phyloP scores from a whole-genome alignment of 2,329 filamentous ascomycete species.

The Penicillium sp. region DNA sequence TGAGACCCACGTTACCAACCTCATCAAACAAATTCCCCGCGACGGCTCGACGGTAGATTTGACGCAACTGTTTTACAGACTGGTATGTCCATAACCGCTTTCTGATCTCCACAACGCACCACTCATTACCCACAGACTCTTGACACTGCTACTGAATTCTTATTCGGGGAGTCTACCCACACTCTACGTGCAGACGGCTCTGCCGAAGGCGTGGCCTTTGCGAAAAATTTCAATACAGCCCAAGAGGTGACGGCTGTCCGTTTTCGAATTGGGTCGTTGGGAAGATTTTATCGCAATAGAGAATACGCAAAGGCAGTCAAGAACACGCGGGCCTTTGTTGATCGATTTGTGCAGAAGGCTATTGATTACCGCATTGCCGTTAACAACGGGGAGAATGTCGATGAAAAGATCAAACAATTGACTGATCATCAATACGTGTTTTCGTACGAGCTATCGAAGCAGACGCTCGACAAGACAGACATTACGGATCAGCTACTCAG shows the following conservation, averaged over 20 bases:
- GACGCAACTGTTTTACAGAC: conserved; percentile 26
- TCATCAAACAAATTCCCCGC: conserved; percentile 24
- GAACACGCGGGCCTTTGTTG: conserved; percentile 31
- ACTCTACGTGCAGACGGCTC: conserved; percentile 42
- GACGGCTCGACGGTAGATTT: conserved; percentile 29
- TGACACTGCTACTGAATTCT: conserved; percentile 79
- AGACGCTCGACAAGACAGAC: neutral
- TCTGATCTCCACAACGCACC: neutral
- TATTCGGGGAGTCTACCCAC: conserved; percentile 64
- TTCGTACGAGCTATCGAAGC: neutral
- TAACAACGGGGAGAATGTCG: conserved; percentile 19
- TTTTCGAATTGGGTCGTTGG: conserved; percentile 17
- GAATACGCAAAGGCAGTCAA: conserved; percentile 21
- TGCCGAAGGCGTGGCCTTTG: conserved; percentile 16
- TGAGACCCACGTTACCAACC: conserved; percentile 25
- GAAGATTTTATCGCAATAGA: conserved; percentile 16
- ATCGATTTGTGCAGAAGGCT: conserved; percentile 42
- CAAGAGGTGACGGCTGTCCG: conserved; percentile 23
- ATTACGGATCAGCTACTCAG: neutral
- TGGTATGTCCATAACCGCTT: neutral
- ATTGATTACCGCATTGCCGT: conserved; percentile 26
- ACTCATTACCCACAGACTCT: conserved; percentile 52
- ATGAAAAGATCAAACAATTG: conserved; percentile 6
- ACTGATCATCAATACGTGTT: conserved; percentile 1
- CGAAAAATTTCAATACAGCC: conserved; percentile 31